Conservation (phyloP, 208 protist species). For the Crithidia expoeki region DNA sequence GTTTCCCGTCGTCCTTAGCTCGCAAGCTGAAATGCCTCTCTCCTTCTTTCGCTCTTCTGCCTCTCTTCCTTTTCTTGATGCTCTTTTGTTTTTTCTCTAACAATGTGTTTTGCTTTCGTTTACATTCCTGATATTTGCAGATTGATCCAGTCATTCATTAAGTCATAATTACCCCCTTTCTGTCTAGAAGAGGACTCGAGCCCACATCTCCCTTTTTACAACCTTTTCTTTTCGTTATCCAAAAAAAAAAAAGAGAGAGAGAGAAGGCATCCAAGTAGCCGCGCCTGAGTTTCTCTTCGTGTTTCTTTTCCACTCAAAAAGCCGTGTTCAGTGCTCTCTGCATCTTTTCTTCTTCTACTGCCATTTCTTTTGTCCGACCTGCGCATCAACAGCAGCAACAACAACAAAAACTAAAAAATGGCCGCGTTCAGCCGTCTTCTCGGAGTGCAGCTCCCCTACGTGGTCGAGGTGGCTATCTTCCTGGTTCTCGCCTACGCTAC, state of each 20-base stretch:
- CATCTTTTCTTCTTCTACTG: neutral
- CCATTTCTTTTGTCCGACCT: neutral
- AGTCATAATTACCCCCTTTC: constrained; percentile 8
- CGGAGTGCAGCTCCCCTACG: constrained; percentile 72
- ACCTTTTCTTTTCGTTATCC: neutral
- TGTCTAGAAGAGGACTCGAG: neutral
- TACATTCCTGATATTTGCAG: neutral
- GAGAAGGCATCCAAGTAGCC: neutral
- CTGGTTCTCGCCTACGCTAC: constrained; percentile 53
- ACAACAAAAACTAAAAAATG: constrained; percentile 33
- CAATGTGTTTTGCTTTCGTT: neutral
- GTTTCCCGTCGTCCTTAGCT: no score
- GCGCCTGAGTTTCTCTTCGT: neutral
- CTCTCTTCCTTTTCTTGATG: no score
- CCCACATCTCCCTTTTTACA: neutral
- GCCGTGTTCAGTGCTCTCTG: neutral
- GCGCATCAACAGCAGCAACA: no score
- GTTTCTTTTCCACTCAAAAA: neutral
- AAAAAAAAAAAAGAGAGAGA: constrained; percentile 4
- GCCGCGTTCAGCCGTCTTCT: constrained; percentile 71
- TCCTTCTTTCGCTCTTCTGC: no score
- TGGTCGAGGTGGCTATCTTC: constrained; percentile 63
- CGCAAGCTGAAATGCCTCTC: no score
- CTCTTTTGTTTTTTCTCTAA: neutral
- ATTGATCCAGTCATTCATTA: constrained; percentile 19